Base-by-base conservation (phyloP, 2,329 filamentous ascomycete genomes). In the Calonectria pauciramosa region DNA sequence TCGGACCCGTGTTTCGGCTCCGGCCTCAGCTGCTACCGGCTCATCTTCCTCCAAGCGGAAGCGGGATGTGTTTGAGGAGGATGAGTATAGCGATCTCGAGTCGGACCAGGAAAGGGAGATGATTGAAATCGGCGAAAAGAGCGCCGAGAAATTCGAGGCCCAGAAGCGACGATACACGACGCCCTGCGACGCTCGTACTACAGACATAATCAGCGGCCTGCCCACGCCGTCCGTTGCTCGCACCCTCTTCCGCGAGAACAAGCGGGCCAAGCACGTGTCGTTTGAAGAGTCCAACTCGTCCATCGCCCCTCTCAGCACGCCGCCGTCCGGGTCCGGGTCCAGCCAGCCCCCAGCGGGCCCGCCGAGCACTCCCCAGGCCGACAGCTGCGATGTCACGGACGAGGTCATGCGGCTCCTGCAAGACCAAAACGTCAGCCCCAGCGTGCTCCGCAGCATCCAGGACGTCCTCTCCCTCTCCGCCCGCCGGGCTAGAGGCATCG, bases 401-500 rank as follows among this genome's bases (percentile, higher is more conserved):
- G 86, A 91, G 64, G 85, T 93, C 51, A 86, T 92, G 83, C 77
- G 80, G 1, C 80, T 93, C 7, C 86, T 93, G 1, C 82, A 83
- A 18, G 84, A 82, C 52, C 85, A 88, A 70, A 79, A 83, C 11
- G 76, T 92, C 20, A 84, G 86, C 28, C 80, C 82, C 1, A 73
- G 80, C 0, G 84, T 86, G 1, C 82, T 86, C 6, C 72, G 77
- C 2, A 83, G 81, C 28, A 82, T 93, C 2, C 82, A 83, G 0
- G 73, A 77, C 30, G 78, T 90, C 10, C 85, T 95, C 38, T 86
- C 88, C 44, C 89, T 85, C 56, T 88, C 94, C 76, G 89, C 91
- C 20, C 84, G 92, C 67, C 89, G 88, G 67, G 88, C 89, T 0
- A 90, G 90, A 79, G 94, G 94, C 0, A 87, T 94, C 26, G 87